Percentiles rank a stretch among this genome's conserved stretches.
phyloP scores from a whole-genome alignment of 2,329 filamentous ascomycete species.

The Exophiala phaeomuriformis region DNA sequence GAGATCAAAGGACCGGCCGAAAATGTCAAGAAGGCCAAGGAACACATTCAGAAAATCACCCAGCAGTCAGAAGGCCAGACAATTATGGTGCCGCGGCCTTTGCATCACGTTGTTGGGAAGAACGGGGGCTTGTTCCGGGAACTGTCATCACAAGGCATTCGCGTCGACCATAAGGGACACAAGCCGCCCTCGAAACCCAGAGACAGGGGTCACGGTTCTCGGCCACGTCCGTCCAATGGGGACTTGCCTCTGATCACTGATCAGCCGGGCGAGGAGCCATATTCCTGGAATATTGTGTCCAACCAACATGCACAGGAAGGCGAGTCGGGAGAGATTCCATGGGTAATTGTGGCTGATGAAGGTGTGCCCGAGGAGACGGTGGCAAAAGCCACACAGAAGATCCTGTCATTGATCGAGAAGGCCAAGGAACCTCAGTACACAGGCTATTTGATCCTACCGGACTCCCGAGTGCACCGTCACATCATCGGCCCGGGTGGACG shows the following conservation, averaged over 20 bases:
- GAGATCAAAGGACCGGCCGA: constrained; percentile 74
- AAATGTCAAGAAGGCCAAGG: constrained; percentile 77
- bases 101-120: constrained; percentile 80
- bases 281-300: constrained; percentile 73
- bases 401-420: constrained; percentile 65
- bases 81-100: constrained; percentile 68
- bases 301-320: constrained; percentile 21
- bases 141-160: constrained; percentile 79
- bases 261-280: constrained; percentile 60
- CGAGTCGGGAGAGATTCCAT: constrained; percentile 52
- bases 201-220: constrained; percentile 39
- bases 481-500: constrained; percentile 83
- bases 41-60: constrained; percentile 68
- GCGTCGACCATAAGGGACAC: constrained; percentile 82
- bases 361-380: constrained; percentile 59
- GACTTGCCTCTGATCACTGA: constrained; percentile 85
- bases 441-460: constrained; percentile 82
- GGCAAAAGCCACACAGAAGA: constrained; percentile 67
- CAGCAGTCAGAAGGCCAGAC: constrained; percentile 86
- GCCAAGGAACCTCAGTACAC: constrained; percentile 48
- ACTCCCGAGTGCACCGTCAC: constrained; percentile 80
- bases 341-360: constrained; percentile 68
- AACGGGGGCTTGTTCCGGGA: constrained; percentile 91
- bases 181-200: constrained; percentile 63
- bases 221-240: constrained; percentile 47